Conservation (phyloP, 1,284 basidiomycete species). For the Marasmius oreades region DNA sequence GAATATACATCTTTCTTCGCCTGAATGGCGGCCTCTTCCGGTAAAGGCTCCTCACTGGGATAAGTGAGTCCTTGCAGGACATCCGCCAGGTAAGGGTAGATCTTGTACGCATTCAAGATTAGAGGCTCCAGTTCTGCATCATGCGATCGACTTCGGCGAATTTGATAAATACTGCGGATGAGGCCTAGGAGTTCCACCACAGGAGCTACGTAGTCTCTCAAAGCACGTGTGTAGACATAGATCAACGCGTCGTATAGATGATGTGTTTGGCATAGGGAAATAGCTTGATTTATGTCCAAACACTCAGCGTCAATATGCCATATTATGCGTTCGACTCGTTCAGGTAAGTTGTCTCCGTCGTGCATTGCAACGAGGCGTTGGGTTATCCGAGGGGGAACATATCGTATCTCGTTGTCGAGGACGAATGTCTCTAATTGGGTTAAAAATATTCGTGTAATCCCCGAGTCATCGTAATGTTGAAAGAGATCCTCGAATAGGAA, state of each 20-base stretch:
- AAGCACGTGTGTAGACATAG: slow-evolving; percentile 87
- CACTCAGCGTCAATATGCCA: slow-evolving; percentile 94
- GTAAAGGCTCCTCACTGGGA: slow-evolving; percentile 77
- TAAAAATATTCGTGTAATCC: slow-evolving; percentile 88
- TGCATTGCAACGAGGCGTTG: slow-evolving; percentile 84
- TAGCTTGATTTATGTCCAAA: slow-evolving; percentile 92
- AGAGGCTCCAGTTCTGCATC: slow-evolving; percentile 51
- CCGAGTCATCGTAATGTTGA: slow-evolving; percentile 82
- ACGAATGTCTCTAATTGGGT: slow-evolving; percentile 83
- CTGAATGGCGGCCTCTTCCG: slow-evolving; percentile 55
- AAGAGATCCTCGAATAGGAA: slow-evolving; percentile 94
- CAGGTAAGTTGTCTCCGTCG: slow-evolving; percentile 68
- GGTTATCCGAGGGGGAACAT: slow-evolving; percentile 83
- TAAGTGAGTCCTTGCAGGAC: slow-evolving; percentile 85
- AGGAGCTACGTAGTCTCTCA: slow-evolving; percentile 88
- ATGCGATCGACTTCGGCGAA: slow-evolving; percentile 36
- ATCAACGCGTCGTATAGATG: slow-evolving; percentile 91
- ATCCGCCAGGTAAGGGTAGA: slow-evolving; percentile 89
- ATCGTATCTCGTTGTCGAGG: slow-evolving; percentile 67
- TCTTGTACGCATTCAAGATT: slow-evolving; percentile 83
- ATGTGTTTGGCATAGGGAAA: slow-evolving; percentile 80
- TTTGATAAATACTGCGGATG: slow-evolving; percentile 65
- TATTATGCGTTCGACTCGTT: slow-evolving; percentile 84
- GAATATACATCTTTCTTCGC: slow-evolving; percentile 75
- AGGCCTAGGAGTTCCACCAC: slow-evolving; percentile 82